Conservation (phyloP, 352 stramenopile genomes). For the Globisporangium recalcitrans region DNA sequence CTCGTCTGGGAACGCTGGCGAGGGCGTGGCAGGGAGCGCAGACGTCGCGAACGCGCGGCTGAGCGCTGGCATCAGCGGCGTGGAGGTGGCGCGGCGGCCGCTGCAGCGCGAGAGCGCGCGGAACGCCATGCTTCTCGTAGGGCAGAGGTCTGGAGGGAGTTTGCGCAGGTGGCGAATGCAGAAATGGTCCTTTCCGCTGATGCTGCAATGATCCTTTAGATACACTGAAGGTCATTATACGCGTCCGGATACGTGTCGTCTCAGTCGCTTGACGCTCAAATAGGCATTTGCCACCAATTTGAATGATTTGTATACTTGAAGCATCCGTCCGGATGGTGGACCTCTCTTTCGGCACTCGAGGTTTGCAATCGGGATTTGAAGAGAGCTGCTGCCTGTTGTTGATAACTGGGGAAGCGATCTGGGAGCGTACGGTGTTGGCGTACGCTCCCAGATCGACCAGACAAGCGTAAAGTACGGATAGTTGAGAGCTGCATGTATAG, state of each 20-base stretch:
- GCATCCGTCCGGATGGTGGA: not conserved
- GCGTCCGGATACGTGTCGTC: not conserved
- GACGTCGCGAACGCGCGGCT: not conserved
- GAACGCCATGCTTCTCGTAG: slow-evolving; percentile 2
- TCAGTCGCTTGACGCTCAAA: not conserved
- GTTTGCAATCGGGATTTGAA: slow-evolving; percentile 1
- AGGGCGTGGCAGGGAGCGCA: slow-evolving; percentile 36
- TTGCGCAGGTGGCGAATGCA: not conserved
- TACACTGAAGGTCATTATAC: not conserved
- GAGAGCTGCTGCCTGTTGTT: not conserved
- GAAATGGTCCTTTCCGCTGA: slow-evolving; percentile 4
- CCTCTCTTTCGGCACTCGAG: not conserved
- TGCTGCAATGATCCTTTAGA: not conserved
- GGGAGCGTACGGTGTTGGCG: not conserved
- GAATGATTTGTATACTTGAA: not conserved
- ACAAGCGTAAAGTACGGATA: not conserved
- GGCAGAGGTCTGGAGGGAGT: too few species aligned
- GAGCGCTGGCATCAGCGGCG: not conserved
- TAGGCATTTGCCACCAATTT: not conserved
- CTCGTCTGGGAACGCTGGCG: slow-evolving; percentile 60
- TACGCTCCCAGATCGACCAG: not conserved
- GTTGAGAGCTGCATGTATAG: not conserved
- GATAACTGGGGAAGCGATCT: not conserved
- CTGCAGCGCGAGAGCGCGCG: not conserved
- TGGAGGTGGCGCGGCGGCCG: not conserved